Conservation (phyloP, 106 monocot species). For the Allium sativum region DNA sequence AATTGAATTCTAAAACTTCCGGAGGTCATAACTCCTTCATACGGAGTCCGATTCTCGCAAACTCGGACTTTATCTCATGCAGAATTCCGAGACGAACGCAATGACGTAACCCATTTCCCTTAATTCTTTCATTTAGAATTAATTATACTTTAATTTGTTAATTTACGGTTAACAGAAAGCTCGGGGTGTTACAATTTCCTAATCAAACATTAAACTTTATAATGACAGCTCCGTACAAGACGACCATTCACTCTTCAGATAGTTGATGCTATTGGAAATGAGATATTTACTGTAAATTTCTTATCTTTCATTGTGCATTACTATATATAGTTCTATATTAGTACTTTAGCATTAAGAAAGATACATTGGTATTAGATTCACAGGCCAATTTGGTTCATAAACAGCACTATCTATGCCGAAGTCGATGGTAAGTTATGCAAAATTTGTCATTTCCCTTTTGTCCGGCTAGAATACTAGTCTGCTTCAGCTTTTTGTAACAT, state of each 20-base stretch:
- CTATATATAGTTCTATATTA: constrained; percentile 7
- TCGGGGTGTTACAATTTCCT: no score
- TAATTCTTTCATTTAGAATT: no score
- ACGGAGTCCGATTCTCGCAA: no score
- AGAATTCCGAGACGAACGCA: no score
- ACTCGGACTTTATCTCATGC: no score
- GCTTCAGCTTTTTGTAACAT: no score
- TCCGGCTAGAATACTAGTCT: no score
- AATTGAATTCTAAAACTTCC: no score
- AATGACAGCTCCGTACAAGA: constrained; percentile 75
- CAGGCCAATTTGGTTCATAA: constrained; percentile 97
- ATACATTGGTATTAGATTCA: constrained; percentile 50
- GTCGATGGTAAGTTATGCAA: constrained; percentile 83
- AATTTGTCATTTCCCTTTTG: background rate
- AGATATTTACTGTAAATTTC: constrained; percentile 75
- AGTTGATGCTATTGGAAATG: constrained; percentile 76
- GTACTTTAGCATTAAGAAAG: constrained; percentile 19
- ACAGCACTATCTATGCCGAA: constrained; percentile 94
- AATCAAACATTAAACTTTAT: constrained; percentile 1
- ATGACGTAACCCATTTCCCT: no score
- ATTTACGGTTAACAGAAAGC: no score
- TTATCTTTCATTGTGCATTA: background rate
- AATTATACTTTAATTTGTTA: no score
- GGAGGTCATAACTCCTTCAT: no score
- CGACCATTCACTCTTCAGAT: constrained; percentile 83